Conservation (phyloP, 1,139 yeast species). For the Geotrichum cucujoidarum region DNA sequence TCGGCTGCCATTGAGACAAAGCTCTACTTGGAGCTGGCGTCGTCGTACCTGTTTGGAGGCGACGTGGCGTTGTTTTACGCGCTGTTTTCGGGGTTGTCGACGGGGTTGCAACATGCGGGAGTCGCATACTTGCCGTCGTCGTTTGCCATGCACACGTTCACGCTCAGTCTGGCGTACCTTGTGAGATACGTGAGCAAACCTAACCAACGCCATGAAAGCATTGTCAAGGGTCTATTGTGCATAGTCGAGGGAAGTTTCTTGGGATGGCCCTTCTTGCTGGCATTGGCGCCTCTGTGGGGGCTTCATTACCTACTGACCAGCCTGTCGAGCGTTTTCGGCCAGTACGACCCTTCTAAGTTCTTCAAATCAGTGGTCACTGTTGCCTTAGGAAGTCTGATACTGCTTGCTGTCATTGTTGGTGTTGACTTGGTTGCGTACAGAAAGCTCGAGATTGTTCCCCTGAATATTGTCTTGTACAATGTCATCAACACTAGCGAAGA, state of each 20-base stretch:
- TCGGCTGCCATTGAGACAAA: conserved; percentile 53
- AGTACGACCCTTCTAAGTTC: conserved; percentile 2
- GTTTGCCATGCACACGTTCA: conserved; percentile 66
- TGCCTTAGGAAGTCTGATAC: conserved; percentile 13
- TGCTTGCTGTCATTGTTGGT: conserved; percentile 37
- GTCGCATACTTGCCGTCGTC: conserved; percentile 83
- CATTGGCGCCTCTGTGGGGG: conserved; percentile 41
- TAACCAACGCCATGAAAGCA: conserved; percentile 10
- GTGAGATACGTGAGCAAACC: conserved; percentile 30
- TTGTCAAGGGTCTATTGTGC: conserved; percentile 45
- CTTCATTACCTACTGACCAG: conserved; percentile 12
- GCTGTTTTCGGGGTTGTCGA: conserved; percentile 43
- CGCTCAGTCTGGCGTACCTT: conserved; percentile 50
- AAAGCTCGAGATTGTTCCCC: conserved; percentile 63
- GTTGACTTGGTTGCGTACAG: conserved; percentile 66
- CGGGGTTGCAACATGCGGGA: conserved; percentile 84
- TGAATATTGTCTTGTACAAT: conserved; percentile 78
- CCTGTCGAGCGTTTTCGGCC: neutral
- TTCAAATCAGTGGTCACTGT: conserved; percentile 15
- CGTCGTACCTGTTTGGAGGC: conserved; percentile 10
- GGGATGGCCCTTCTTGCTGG: conserved; percentile 90
- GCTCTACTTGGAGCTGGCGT: conserved; percentile 36
- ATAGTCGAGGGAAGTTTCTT: conserved; percentile 63
- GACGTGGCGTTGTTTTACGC: conserved; percentile 56
- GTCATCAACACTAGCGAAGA: conserved; percentile 63